Evolutionary conservation across 345 rosid genomes (phyloP), one percentile per base, ranked within the genome.

Genomic region (Lepidium didymum): DNA sequence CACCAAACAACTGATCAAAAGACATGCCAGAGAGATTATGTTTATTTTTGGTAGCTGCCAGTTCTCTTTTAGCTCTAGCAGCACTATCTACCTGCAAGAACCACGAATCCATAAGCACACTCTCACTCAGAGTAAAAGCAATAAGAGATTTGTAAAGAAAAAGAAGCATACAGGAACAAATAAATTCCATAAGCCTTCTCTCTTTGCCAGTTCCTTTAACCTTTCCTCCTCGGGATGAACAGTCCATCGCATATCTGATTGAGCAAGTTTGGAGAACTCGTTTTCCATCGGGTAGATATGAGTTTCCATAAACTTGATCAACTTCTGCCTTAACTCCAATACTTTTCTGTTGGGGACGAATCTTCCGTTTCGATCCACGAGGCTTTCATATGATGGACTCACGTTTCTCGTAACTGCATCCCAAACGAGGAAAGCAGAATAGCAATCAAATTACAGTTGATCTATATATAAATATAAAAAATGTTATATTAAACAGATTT

Each of bases 161-260:
- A 44, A 50, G 8, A 69, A 29, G 44, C 81, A 70, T 90, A 94
- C 97, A 37, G 99, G 97, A 71, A 91, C 77, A 78, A 81, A 94
- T 59, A 91, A 82, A 81, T 94, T 94, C 99, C 99, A 91, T 49
- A 94, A 64, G 57, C 96, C 95, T 76, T 87, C 86, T 85, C 78
- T 87, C 85, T 84, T 91, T 42, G 99, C 99, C 81, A 89, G 59
- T 49, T 83, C 91, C 78, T 87, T 94, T 64, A 91, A 68, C 77
- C 77, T 87, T 79, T 94, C 97, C 84, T 94, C 99, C 78, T 82
- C 86, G 2, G 97, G 97, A 81, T 91, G 97, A 73, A 89, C 42
- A 0, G 91, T 89, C 99, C 99, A 94, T 8, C 97, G 86, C 15
- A 49, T 65, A 44, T 82, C 74, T 35, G 97, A 91, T 59, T 77